A percentile compares a stretch with the other conserved stretches of the same genome.
These are phyloP conservation scores for Hyphopichia pseudoburtonii DNA, from an alignment of 1,139 yeast species.

Conservation along the genomic window DNA sequence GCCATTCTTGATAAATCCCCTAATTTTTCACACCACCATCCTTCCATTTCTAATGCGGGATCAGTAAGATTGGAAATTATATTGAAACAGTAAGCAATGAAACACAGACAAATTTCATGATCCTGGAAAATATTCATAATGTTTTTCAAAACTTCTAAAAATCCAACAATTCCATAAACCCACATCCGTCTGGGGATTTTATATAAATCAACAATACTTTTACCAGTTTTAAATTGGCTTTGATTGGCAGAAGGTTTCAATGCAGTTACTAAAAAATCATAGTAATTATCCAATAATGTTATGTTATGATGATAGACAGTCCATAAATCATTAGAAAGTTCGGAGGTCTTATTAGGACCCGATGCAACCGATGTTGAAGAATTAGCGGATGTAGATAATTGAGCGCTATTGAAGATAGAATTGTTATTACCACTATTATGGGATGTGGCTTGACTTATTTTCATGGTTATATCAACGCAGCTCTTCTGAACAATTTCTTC, in stretches of 20 bases:
- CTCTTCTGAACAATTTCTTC: slow-evolving; percentile 72
- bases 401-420: slow-evolving; percentile 18
- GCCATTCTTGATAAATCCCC: slow-evolving; percentile 85
- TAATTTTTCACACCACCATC: slow-evolving; percentile 77
- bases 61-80: slow-evolving; percentile 54
- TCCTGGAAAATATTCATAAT: slow-evolving; percentile 58
- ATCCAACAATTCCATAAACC: slow-evolving; percentile 81
- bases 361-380: slow-evolving; percentile 19
- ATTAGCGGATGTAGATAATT: slow-evolving; percentile 17
- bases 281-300: slow-evolving; percentile 64
- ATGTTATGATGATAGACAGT: slow-evolving; percentile 66
- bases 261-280: slow-evolving; percentile 69
- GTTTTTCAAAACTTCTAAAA: slow-evolving; percentile 74
- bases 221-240: slow-evolving; percentile 64
- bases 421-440: slow-evolving; percentile 18
- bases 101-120: slow-evolving; percentile 49
- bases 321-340: slow-evolving; percentile 66
- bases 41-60: slow-evolving; percentile 56
- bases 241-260: slow-evolving; percentile 57
- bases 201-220: slow-evolving; percentile 70
- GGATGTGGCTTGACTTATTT: slow-evolving; percentile 47
- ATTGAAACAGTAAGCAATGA: slow-evolving; percentile 50
- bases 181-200: slow-evolving; percentile 76
- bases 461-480: slow-evolving; percentile 54
- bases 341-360: slow-evolving; percentile 37